Conservation (phyloP, 2,329 filamentous ascomycete genomes). For the Cytospora piceae region DNA sequence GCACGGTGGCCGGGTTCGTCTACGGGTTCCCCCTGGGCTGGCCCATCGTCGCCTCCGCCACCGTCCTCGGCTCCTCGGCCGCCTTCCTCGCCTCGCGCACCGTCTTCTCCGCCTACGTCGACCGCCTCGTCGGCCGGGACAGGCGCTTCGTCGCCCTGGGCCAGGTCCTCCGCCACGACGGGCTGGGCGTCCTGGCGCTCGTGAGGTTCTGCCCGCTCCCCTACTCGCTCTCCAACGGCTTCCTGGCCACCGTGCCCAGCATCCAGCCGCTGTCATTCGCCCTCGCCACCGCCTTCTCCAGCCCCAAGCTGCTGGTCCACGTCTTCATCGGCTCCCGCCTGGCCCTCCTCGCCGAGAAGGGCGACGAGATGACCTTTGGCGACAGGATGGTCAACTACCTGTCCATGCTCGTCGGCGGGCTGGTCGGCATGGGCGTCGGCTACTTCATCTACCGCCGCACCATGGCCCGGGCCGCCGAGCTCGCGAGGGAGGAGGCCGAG, state of each 20-base stretch:
- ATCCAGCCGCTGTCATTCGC: constrained; percentile 77
- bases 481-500: constrained; percentile 52
- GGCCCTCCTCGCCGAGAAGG: constrained; percentile 79
- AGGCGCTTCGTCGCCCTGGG: constrained; percentile 86
- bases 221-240: constrained; percentile 91
- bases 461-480: constrained; percentile 64
- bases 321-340: constrained; percentile 89
- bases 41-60: constrained; percentile 80
- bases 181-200: constrained; percentile 84
- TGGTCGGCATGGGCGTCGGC: constrained; percentile 75
- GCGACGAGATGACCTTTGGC: constrained; percentile 77
- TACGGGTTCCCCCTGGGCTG: constrained; percentile 69
- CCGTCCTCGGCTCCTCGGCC: constrained; percentile 74
- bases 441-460: constrained; percentile 81
- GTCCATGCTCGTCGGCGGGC: constrained; percentile 72
- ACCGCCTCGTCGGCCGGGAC: constrained; percentile 79
- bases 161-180: constrained; percentile 87
- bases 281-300: constrained; percentile 75
- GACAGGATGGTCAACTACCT: constrained; percentile 84
- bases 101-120: constrained; percentile 76
- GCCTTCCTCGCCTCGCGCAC: constrained; percentile 83
- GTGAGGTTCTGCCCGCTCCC: constrained; percentile 91
- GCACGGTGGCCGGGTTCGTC: constrained; percentile 58
- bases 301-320: constrained; percentile 87
- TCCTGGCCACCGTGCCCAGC: constrained; percentile 89